Evolutionary conservation across 768 basidiomycete genomes (phyloP), one percentile per base, ranked within the genome.

Genomic region (Leccinum ochraceum): DNA sequence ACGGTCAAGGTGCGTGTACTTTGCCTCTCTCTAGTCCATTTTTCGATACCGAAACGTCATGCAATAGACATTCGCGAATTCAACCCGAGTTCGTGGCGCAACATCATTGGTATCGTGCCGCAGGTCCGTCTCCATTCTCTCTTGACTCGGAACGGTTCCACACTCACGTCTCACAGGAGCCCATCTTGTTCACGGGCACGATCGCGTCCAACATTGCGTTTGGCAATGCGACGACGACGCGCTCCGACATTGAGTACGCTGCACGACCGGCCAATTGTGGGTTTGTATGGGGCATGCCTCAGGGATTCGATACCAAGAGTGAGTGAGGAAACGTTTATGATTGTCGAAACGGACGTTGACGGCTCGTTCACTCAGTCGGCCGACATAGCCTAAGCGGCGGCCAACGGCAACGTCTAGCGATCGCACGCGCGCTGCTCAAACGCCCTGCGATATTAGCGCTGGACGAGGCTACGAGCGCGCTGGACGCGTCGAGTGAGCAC

Each of bases 201-300:
- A 95, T 98, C 54, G 94, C 94, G 3, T 90, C 92, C 2, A 98
- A 98, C 68, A 98, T 96, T 63, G 89, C 94, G 0, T 98, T 91
- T 67, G 95, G 95, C 3, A 83, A 88, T 53, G 80, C 84, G 9
- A 76, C 82, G 20, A 92, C 86, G 0, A 91, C 92, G 0, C 81
- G 90, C 22, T 86, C 87, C 64, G 85, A 96, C 60, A 91, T 98
- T 22, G 93, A 97, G 72, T 78, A 86, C 30, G 95, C 94, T 0
- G 95, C 95, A 0, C 81, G 90, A 20, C 84, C 92, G 60, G 96
- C 96, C 2, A 97, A 98, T 66, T 98, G 95, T 74, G 94, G 96
- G 68, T 98, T 96, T 69, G 87, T 98, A 6, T 93, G 94, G 90
- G 88, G 90, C 16, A 86, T 98, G 81, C 95, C 95, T 10, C 81